These are phyloP conservation scores for Neofusicoccum cordaticola DNA, from an alignment of 2,329 filamentous ascomycete species.

Conservation along the genomic window DNA sequence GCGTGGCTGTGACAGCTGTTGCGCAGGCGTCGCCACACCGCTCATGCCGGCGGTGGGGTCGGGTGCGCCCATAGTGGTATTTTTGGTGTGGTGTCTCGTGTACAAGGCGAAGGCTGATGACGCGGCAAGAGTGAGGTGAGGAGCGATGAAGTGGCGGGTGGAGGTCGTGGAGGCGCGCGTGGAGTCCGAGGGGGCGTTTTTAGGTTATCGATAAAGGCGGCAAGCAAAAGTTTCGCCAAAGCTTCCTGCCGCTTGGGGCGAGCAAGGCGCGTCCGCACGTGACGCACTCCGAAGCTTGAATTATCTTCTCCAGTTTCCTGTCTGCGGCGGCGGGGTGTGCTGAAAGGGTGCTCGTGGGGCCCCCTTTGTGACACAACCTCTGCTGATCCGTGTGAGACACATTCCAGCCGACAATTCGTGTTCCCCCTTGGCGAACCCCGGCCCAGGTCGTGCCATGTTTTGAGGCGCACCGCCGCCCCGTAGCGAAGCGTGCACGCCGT, in stretches of 20 bases:
- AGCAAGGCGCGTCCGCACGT: slow-evolving; percentile 6
- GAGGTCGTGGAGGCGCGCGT: slow-evolving; percentile 11
- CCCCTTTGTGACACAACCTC: slow-evolving; percentile 10
- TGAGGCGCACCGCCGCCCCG: slow-evolving; percentile 5
- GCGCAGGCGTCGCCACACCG: slow-evolving; percentile 4
- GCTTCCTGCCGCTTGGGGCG: neutral
- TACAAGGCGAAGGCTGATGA: neutral
- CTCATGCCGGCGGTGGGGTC: neutral
- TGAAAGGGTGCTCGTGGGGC: neutral
- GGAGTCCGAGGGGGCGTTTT: neutral
- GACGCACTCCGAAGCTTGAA: neutral
- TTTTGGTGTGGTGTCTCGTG: neutral
- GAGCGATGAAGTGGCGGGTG: slow-evolving; percentile 11
- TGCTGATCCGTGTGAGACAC: neutral
- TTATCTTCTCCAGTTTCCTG: neutral
- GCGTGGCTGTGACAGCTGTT: slow-evolving; percentile 8
- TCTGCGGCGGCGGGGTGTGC: neutral
- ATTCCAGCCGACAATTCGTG: neutral
- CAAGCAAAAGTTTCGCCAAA: neutral
- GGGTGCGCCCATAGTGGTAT: neutral
- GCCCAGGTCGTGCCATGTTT: slow-evolving; percentile 5
- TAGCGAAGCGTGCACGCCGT: slow-evolving; percentile 3
- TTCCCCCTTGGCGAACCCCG: slow-evolving; percentile 4
- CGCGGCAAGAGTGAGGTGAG: slow-evolving; percentile 8
- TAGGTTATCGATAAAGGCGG: slow-evolving; percentile 9